Conservation (phyloP, 441 rosid genomes). For the Jatropha multifida region DNA sequence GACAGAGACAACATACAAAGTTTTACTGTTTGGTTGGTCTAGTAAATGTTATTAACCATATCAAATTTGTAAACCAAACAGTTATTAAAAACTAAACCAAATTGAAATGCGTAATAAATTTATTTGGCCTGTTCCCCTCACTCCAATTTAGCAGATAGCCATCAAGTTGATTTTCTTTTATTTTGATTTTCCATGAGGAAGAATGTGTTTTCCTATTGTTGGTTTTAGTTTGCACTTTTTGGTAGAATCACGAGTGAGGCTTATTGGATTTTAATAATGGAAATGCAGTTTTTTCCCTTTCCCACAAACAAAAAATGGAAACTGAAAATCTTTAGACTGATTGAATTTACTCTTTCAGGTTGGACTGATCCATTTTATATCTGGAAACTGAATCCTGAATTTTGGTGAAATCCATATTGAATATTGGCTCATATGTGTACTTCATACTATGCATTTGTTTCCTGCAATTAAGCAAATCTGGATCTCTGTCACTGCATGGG, state of each 20-base stretch:
- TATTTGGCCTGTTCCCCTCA: neutral
- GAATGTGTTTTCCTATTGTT: neutral
- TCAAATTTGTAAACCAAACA: neutral
- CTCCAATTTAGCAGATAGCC: neutral
- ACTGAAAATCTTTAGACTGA: too few relatives aligned
- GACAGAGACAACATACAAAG: neutral
- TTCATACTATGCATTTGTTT: neutral
- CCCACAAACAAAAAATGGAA: neutral
- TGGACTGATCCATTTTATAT: neutral
- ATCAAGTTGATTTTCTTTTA: neutral
- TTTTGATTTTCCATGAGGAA: neutral
- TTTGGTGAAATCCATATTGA: neutral
- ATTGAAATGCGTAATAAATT: neutral
- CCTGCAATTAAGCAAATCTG: neutral
- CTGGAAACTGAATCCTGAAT: neutral
- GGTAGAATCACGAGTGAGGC: neutral
- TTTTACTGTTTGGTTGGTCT: neutral
- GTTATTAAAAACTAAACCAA: neutral
- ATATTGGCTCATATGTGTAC: neutral
- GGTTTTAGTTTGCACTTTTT: neutral
- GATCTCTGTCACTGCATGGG: neutral
- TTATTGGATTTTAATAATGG: neutral
- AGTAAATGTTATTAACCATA: neutral
- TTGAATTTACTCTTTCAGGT: neutral
- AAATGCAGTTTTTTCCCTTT: neutral